A percentile compares a stretch with the other conserved stretches of the same genome.
Evolutionary conservation across 2,329 filamentous ascomycete genomes (phyloP).

Genomic region (Pyrenophora tritici-repentis): DNA sequence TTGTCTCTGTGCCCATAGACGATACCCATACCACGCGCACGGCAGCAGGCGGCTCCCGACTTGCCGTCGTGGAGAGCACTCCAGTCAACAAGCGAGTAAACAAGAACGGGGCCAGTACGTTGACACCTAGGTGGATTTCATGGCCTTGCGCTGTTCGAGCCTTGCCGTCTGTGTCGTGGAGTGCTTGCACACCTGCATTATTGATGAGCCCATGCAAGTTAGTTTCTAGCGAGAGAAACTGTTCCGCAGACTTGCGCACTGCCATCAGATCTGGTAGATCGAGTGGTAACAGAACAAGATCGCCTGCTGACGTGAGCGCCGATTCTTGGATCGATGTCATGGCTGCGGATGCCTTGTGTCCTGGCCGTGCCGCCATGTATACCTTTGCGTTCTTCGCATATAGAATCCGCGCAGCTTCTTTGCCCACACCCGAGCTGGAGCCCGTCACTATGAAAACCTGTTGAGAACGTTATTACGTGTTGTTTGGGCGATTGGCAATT

Average conservation of each 20-base stretch:
- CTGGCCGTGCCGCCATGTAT: conserved; percentile 57
- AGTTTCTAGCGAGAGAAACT: conserved; percentile 45
- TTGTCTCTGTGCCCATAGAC: neutral
- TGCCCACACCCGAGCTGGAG: conserved; percentile 54
- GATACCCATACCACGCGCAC: conserved; percentile 45
- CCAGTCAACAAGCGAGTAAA: conserved; percentile 47
- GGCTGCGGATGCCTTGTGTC: neutral
- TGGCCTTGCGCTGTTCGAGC: conserved; percentile 18
- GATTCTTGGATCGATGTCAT: neutral
- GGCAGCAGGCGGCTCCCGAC: conserved; percentile 15
- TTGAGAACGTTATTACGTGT: neutral
- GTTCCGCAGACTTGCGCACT: conserved; percentile 30
- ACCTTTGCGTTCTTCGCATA: conserved; percentile 59
- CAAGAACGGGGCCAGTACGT: conserved; percentile 47
- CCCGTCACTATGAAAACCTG: conserved; percentile 57
- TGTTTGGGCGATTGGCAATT: neutral
- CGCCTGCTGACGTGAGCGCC: neutral
- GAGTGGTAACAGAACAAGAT: neutral
- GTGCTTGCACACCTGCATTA: conserved; percentile 35
- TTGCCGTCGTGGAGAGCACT: neutral
- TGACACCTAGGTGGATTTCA: conserved; percentile 44
- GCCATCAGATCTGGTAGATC: neutral
- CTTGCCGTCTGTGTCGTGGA: conserved; percentile 20
- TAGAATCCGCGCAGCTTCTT: conserved; percentile 57
- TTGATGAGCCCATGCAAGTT: conserved; percentile 49